Percentiles rank a stretch among this genome's conserved stretches.
phyloP scores from a whole-genome alignment of 495 filamentous ascomycete genomes.

The Xylaria acuta region DNA sequence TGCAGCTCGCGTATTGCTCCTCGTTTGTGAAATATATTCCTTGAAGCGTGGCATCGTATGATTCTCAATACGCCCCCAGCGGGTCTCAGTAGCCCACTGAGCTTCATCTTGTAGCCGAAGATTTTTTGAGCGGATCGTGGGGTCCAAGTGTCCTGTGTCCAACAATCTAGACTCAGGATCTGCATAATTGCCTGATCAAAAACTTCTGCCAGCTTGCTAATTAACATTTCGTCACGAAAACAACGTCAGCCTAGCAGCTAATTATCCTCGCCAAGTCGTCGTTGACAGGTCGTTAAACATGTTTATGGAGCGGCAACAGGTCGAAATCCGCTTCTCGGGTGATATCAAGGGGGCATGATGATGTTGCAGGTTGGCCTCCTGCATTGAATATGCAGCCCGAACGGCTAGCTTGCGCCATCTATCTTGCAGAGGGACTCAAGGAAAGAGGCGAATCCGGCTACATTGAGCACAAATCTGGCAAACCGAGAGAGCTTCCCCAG shows the following conservation, averaged over 20 bases:
- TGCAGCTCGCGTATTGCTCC: constrained; percentile 1
- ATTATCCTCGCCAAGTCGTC: not conserved
- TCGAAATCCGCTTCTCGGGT: not conserved
- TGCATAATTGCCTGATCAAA: not conserved
- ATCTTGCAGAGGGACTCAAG: not conserved
- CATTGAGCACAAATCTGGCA: not conserved
- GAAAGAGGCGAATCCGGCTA: constrained; percentile 15
- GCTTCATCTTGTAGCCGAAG: not conserved
- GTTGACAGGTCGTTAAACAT: not conserved
- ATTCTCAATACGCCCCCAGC: constrained; percentile 2
- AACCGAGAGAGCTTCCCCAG: not conserved
- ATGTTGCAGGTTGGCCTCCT: constrained; percentile 21
- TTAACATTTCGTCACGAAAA: not conserved
- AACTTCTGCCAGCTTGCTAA: constrained; percentile 1
- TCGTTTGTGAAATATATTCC: not conserved
- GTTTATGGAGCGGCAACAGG: constrained; percentile 1
- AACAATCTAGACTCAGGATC: not conserved
- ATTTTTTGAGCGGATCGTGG: not conserved
- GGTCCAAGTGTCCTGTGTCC: not conserved
- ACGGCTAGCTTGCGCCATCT: constrained; percentile 8
- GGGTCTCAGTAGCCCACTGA: not conserved
- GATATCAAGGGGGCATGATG: constrained; percentile 3
- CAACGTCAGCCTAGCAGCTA: not conserved
- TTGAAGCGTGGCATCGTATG: constrained; percentile 16
- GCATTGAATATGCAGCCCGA: constrained; percentile 20